Percentiles rank a stretch among this genome's conserved stretches.
Evolutionary conservation across 805 yeast genomes (phyloP).

Genomic region (Starmerella asiatica): DNA sequence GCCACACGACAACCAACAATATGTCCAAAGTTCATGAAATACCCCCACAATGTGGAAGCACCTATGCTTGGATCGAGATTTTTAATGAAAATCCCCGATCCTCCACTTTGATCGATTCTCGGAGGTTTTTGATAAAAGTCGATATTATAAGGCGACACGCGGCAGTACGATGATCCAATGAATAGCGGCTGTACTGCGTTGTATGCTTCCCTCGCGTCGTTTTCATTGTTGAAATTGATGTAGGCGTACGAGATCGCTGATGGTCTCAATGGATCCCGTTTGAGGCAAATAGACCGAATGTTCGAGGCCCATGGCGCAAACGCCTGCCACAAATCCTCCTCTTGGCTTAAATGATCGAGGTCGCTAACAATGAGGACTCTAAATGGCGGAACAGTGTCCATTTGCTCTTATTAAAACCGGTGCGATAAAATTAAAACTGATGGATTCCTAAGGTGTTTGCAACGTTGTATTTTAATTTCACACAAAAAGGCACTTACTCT

Average conservation of each 20-base stretch:
- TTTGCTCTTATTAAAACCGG: too few species aligned
- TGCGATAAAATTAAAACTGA: too few species aligned
- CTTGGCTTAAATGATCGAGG: constrained; percentile 17
- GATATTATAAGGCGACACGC: constrained; percentile 15
- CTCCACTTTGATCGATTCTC: constrained; percentile 9
- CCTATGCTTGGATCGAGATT: constrained; percentile 59
- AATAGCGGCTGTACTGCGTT: constrained; percentile 16
- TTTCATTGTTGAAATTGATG: constrained; percentile 16
- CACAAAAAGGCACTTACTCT: too few species aligned
- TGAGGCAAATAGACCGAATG: constrained; percentile 15
- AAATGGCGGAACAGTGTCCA: constrained; percentile 7
- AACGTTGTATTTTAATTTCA: too few species aligned
- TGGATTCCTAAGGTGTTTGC: too few species aligned
- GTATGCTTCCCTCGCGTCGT: constrained; percentile 15
- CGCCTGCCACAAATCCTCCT: constrained; percentile 18
- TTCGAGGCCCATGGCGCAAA: constrained; percentile 13
- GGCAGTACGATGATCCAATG: constrained; percentile 18
- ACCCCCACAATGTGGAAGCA: constrained; percentile 20
- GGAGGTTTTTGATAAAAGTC: constrained; percentile 5
- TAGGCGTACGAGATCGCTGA: constrained; percentile 15
- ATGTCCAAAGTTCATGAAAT: constrained; percentile 16
- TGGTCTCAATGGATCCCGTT: constrained; percentile 16
- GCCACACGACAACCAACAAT: constrained; percentile 20
- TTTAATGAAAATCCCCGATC: constrained; percentile 50
- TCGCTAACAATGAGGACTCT: constrained; percentile 19